These are phyloP conservation scores for Suhomyces bolitotheri DNA, from an alignment of 1,139 yeast genomes.

Conservation along the genomic window DNA sequence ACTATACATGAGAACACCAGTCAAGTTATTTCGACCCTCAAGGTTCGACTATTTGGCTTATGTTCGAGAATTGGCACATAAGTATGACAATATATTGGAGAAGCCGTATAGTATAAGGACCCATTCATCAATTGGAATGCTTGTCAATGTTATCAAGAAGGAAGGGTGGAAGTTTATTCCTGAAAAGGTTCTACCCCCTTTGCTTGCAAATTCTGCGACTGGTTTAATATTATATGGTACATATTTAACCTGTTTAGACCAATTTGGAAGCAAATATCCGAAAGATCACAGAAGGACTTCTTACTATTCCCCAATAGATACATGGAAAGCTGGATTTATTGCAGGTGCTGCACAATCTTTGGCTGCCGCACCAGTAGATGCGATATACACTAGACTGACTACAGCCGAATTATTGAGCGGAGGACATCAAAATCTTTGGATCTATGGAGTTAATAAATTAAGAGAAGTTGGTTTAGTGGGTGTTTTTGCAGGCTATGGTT, in stretches of 20 bases:
- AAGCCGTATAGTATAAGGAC: constrained; percentile 70
- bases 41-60: constrained; percentile 81
- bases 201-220: constrained; percentile 82
- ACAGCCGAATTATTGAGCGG: constrained; percentile 73
- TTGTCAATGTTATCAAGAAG: constrained; percentile 65
- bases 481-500: constrained; percentile 84
- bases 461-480: constrained; percentile 77
- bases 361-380: constrained; percentile 95
- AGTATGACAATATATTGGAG: constrained; percentile 45
- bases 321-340: constrained; percentile 76
- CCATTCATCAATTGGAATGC: constrained; percentile 75
- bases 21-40: constrained; percentile 86
- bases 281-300: constrained; percentile 12
- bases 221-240: constrained; percentile 85
- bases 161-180: constrained; percentile 92
- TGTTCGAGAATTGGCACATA: constrained; percentile 54
- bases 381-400: constrained; percentile 78
- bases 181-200: constrained; percentile 80
- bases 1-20: constrained; percentile 77
- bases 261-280: constrained; percentile 14
- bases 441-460: constrained; percentile 67
- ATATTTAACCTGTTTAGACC: constrained; percentile 57
- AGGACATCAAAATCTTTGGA: constrained; percentile 72
- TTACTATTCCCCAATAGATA: constrained; percentile 46
- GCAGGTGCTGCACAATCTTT: constrained; percentile 87